Conservation (phyloP, 805 yeast genomes). For the Ogataea pilisensis region DNA sequence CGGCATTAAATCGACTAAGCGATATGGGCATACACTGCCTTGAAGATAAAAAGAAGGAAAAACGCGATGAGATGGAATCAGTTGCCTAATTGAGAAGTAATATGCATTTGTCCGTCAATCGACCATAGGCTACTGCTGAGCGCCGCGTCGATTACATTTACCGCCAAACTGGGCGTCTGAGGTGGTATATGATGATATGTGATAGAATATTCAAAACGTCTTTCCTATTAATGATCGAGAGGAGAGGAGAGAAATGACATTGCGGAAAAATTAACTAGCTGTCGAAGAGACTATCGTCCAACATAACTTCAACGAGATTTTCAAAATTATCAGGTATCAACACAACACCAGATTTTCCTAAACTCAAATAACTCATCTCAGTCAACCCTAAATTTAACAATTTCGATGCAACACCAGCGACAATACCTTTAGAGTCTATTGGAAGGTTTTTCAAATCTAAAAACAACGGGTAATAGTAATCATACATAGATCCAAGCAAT, state of each 20-base stretch:
- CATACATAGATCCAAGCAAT: constrained; percentile 55
- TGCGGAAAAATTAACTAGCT: too few species aligned
- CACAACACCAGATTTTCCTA: constrained; percentile 57
- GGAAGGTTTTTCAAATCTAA: constrained; percentile 53
- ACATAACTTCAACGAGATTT: constrained; percentile 12
- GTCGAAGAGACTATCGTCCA: constrained; percentile 13
- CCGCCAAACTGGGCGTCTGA: too few species aligned
- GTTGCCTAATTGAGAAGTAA: neutral
- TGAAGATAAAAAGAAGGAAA: too few species aligned
- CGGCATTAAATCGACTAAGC: too few species aligned
- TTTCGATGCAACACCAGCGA: constrained; percentile 57
- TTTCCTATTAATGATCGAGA: too few species aligned
- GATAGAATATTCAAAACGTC: too few species aligned
- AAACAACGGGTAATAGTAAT: constrained; percentile 51
- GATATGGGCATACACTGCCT: too few species aligned
- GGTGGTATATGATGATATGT: too few species aligned
- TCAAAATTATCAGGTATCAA: constrained; percentile 48
- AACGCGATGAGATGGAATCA: constrained; percentile 1
- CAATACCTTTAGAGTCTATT: constrained; percentile 59
- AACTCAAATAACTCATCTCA: constrained; percentile 56
- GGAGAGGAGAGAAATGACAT: too few species aligned
- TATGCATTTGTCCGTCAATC: neutral
- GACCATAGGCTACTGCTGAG: too few species aligned
- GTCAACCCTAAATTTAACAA: constrained; percentile 33
- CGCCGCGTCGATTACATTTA: too few species aligned